phyloP scores from a whole-genome alignment of 257 asterid genomes.

The Eustoma russellianum region DNA sequence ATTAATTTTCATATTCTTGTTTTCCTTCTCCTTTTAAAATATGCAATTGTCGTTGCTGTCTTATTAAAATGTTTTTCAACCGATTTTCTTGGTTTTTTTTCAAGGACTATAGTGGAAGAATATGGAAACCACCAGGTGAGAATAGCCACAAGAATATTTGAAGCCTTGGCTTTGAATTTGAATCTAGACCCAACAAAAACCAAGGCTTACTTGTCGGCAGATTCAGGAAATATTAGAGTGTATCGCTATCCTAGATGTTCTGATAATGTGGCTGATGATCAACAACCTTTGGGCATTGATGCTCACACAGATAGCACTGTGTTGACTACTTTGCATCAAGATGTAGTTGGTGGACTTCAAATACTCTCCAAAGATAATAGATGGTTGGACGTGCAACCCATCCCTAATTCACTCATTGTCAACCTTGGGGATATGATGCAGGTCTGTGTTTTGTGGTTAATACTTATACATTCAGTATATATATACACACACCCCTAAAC shows the following conservation, averaged over 20 bases:
- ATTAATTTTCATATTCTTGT: too few species aligned
- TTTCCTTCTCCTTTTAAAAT: too few species aligned
- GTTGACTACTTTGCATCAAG: conserved; percentile 64
- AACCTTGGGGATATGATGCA: conserved; percentile 86
- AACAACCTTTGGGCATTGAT: conserved; percentile 45
- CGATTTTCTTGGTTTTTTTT: neutral
- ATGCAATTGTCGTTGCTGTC: too few species aligned
- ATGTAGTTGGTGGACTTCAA: conserved; percentile 80
- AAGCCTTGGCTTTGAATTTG: conserved; percentile 36
- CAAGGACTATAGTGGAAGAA: conserved; percentile 50
- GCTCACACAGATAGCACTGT: conserved; percentile 87
- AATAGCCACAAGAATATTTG: conserved; percentile 42
- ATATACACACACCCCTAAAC: neutral
- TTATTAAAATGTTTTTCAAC: neutral
- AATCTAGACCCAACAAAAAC: conserved; percentile 23
- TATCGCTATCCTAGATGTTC: conserved; percentile 49
- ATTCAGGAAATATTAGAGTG: conserved; percentile 56
- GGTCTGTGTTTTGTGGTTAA: conserved; percentile 17
- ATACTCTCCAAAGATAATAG: conserved; percentile 27
- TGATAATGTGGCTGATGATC: conserved; percentile 33
- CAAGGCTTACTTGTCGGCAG: conserved; percentile 35
- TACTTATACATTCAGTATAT: neutral
- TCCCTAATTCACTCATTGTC: conserved; percentile 47
- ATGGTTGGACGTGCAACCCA: conserved; percentile 63
- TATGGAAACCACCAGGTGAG: conserved; percentile 57